These are phyloP conservation scores for Mortierella sp. DNA, from an alignment of 371 early-diverging fungal species.

Conservation along the genomic window DNA sequence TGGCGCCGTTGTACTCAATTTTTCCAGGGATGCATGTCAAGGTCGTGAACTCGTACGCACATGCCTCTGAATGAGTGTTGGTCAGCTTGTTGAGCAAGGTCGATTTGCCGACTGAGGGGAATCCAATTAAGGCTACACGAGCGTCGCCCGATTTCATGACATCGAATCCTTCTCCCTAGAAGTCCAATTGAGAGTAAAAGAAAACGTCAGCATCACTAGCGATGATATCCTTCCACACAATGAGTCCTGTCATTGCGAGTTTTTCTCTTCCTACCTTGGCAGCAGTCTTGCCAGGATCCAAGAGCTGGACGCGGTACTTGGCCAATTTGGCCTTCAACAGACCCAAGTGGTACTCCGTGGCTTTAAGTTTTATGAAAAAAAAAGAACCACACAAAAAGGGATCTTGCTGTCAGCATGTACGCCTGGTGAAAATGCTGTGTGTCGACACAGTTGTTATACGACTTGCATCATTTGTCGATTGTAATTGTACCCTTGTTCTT, in stretches of 20 bases:
- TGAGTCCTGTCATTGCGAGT: no score
- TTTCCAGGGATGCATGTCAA: slow-evolving; percentile 98
- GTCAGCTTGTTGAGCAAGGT: slow-evolving; percentile 97
- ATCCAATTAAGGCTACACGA: slow-evolving; percentile 98
- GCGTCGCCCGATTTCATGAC: slow-evolving; percentile 99
- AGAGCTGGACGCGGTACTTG: slow-evolving; percentile 90
- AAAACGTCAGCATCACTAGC: slow-evolving; percentile 4
- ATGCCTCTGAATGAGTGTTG: slow-evolving; percentile 94
- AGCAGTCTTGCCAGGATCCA: slow-evolving; percentile 87
- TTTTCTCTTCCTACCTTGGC: slow-evolving; percentile 86
- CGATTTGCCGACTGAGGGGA: slow-evolving; percentile 99
- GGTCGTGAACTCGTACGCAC: slow-evolving; percentile 99
- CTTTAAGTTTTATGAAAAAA: slow-evolving; percentile 44
- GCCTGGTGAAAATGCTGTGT: no score
- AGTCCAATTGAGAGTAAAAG: slow-evolving; percentile 2
- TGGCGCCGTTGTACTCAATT: slow-evolving; percentile 97
- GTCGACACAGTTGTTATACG: no score
- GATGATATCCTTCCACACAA: no score
- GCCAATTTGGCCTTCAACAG: slow-evolving; percentile 99
- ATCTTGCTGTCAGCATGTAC: neutral
- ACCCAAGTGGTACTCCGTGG: slow-evolving; percentile 99
- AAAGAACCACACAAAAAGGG: neutral
- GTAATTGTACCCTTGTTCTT: slow-evolving; percentile 73
- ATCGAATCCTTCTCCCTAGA: slow-evolving; percentile 95
- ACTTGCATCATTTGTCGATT: neutral